These are phyloP conservation scores for Alnus glutinosa DNA, from an alignment of 306 rosid genomes.

Conservation along the genomic window DNA sequence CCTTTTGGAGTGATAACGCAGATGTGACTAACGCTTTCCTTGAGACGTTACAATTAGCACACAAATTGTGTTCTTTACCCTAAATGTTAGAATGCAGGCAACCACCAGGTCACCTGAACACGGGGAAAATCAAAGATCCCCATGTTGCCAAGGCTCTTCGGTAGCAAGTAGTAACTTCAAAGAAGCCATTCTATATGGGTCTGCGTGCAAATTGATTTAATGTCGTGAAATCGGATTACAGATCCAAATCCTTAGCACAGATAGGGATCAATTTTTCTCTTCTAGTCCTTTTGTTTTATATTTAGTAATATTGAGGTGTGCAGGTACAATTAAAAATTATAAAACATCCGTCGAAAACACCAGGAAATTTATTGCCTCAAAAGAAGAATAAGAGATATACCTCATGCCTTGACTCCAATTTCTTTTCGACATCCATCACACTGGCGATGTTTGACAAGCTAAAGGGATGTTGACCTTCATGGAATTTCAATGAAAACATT, in stretches of 20 bases:
- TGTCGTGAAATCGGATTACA: too few species aligned
- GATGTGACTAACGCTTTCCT: too few species aligned
- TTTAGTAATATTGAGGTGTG: not conserved
- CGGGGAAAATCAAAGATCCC: not conserved
- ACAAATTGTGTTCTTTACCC: not conserved
- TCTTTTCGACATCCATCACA: constrained; percentile 70
- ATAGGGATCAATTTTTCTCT: too few species aligned
- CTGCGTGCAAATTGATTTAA: too few species aligned
- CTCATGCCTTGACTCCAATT: constrained; percentile 93
- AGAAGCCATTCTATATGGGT: too few species aligned
- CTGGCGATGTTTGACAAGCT: constrained; percentile 80
- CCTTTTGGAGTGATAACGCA: too few species aligned
- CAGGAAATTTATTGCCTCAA: constrained; percentile 11
- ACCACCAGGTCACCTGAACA: not conserved
- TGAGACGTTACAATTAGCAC: not conserved
- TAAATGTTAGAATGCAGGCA: not conserved
- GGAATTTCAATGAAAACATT: constrained; percentile 76
- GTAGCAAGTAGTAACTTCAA: too few species aligned
- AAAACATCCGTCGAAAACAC: constrained; percentile 1
- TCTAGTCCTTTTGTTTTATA: too few species aligned
- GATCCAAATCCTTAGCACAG: too few species aligned
- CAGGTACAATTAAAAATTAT: not conserved
- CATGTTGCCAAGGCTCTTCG: not conserved
- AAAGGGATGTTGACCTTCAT: constrained; percentile 64
- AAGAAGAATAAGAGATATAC: constrained; percentile 41